Evolutionary conservation across 2,329 filamentous ascomycete genomes (phyloP).

Genomic region (Pestalotiopsis sp.): DNA sequence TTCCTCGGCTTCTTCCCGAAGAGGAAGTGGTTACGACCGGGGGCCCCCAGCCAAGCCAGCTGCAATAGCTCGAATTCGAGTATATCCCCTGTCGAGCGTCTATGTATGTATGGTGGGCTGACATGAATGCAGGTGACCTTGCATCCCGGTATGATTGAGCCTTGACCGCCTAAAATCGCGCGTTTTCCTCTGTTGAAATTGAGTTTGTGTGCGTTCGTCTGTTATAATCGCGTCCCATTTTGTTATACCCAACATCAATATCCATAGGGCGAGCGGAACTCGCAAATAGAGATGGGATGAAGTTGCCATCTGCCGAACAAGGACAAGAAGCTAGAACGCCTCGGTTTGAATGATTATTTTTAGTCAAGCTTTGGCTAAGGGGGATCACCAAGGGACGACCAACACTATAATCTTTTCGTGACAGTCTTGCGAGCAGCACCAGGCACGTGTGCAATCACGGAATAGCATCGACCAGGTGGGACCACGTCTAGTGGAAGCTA

Average conservation of each 20-base stretch:
- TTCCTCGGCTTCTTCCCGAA: slow-evolving; percentile 5
- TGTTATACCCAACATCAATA: background rate
- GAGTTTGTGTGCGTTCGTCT: background rate
- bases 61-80: background rate
- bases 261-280: background rate
- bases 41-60: background rate
- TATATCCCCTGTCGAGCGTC: slow-evolving; percentile 1
- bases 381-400: background rate
- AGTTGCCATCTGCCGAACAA: background rate
- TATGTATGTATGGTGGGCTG: background rate
- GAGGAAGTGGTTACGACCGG: background rate
- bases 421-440: background rate
- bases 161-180: slow-evolving; percentile 4
- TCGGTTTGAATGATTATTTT: background rate
- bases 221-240: background rate
- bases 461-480: background rate
- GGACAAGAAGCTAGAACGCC: background rate
- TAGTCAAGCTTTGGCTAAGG: background rate
- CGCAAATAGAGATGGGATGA: background rate
- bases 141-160: background rate
- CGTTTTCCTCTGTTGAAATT: background rate
- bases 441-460: background rate
- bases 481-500: background rate
- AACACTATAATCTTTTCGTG: background rate
- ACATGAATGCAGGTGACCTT: background rate